These are phyloP conservation scores for Citrus unshiu DNA, from an alignment of 345 rosid species.

Conservation along the genomic window DNA sequence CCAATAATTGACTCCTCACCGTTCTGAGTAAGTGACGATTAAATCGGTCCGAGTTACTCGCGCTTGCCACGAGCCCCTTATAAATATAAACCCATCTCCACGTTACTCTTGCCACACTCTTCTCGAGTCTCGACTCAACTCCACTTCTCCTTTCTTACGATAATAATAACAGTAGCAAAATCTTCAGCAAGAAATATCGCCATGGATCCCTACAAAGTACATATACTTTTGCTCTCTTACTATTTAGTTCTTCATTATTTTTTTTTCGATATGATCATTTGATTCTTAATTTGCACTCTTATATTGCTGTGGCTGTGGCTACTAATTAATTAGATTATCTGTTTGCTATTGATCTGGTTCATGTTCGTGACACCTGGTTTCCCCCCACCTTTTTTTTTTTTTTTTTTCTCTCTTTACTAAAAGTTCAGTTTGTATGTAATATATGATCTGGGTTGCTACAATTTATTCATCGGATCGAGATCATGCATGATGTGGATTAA, in stretches of 20 bases:
- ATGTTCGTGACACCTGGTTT: background rate
- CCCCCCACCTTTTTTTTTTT: no score
- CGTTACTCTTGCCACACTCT: background rate
- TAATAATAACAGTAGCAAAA: no score
- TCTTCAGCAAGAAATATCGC: background rate
- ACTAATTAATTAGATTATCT: no score
- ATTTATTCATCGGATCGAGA: background rate
- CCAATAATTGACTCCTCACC: background rate
- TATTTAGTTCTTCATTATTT: background rate
- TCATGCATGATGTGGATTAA: background rate
- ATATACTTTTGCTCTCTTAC: background rate
- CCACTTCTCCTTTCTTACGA: background rate
- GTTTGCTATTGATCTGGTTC: background rate
- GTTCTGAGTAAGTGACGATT: background rate
- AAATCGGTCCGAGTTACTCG: background rate
- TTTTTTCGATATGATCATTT: background rate
- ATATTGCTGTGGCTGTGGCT: no score
- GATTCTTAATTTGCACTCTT: background rate
- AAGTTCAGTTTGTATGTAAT: no score
- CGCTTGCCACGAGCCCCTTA: background rate
- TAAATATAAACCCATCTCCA: background rate
- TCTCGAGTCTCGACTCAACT: background rate
- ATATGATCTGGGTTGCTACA: background rate
- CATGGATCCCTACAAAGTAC: constrained; percentile 48
- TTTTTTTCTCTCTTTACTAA: no score